Evolutionary conservation across 2,329 filamentous ascomycete genomes (phyloP), one percentile per base, ranked within the genome.

Genomic region (Nothophoma quercina): DNA sequence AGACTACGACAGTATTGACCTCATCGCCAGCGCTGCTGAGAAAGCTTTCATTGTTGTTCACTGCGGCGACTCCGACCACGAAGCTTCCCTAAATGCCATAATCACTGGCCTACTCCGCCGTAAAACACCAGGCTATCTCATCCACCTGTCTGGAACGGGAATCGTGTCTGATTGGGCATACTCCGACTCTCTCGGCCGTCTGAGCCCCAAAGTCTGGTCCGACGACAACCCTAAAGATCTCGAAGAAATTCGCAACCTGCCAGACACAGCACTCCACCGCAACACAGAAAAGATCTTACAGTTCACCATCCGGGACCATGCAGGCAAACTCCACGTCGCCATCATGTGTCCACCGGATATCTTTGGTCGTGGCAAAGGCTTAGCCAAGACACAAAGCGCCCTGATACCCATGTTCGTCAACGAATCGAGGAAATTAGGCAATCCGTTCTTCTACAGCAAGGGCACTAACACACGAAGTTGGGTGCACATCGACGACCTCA

Each of bases 201-300:
- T 58, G 8, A 68, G 64, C 22, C 63, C 63, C 6, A 79, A 79
- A 38, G 68, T 78, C 10, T 88, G 87, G 74, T 77, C 84, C 59
- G 87, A 89, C 56, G 72, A 83, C 41, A 86, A 88, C 56, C 72
- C 83, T 41, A 9, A n/a, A 2, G 54, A 80, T 45, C 76, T 88
- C 16, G 71, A 77, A 4, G 79, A 80, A 25, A 76, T 88, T 30
- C 69, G 81, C 2, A 75, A 64, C 12, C 66, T 88, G 0, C 85
- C 85, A 0, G 81, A 84, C 58, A 64, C 71, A 1, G 85, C 80
- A 5, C 70, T 80, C 16, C 89, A 92, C 73, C 83, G 87, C 12
- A 78, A 85, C 63, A 83, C 90, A 1, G 89, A 93, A 70, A 82
- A 84, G 65, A 79, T 90, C n/a, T 82, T 91, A 7, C 75, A 88